Evolutionary conservation across 2,329 filamentous ascomycete genomes (phyloP).

Genomic region (Colletotrichum sp.): DNA sequence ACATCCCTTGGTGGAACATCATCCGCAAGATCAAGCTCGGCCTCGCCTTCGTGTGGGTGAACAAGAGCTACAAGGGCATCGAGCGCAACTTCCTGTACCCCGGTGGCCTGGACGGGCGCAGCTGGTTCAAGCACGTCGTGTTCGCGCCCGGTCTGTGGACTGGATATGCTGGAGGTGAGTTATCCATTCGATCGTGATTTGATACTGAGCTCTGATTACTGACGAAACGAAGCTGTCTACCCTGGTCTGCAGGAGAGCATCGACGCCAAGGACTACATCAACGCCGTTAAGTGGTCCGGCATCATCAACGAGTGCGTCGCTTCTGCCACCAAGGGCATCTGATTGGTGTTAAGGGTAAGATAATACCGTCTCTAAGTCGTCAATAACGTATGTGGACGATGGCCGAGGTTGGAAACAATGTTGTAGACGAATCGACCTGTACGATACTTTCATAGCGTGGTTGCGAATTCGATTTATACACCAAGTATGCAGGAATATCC

Average conservation of each 20-base stretch:
- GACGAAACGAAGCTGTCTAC: conserved; percentile 55
- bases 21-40: conserved; percentile 70
- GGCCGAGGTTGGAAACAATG: neutral
- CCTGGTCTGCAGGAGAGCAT: conserved; percentile 69
- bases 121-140: conserved; percentile 95
- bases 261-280: conserved; percentile 61
- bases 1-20: conserved; percentile 82
- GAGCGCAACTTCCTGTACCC: conserved; percentile 82
- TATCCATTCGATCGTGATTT: neutral
- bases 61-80: conserved; percentile 82
- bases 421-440: neutral
- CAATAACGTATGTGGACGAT: fast-evolving
- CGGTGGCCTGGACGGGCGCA: conserved; percentile 76
- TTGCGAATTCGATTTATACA: neutral
- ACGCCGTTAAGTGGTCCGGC: conserved; percentile 62
- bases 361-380: neutral
- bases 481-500: neutral
- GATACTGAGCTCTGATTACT: neutral
- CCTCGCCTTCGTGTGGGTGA: conserved; percentile 69
- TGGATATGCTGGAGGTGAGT: conserved; percentile 79
- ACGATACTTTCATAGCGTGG: neutral
- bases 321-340: conserved; percentile 46
- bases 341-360: fast-evolving
- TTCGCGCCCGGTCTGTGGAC: conserved; percentile 94
- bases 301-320: conserved; percentile 61